Conservation (phyloP, 139 green algal genomes). For the Penium margaritaceum region DNA sequence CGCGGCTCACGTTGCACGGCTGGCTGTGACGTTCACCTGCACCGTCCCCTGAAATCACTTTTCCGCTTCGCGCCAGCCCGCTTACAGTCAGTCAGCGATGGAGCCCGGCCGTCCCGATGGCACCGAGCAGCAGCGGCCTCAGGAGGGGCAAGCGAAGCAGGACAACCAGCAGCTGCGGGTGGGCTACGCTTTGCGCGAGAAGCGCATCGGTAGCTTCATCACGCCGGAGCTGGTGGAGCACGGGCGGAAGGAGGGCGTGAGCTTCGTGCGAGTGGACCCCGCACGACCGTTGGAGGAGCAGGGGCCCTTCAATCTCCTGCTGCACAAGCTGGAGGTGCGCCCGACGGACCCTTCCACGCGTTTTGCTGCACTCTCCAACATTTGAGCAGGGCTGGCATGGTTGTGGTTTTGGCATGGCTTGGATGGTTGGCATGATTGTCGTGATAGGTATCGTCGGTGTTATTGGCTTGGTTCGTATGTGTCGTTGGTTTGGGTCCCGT, state of each 20-base stretch:
- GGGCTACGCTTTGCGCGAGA: constrained; percentile 12
- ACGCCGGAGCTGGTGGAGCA: constrained; percentile 5
- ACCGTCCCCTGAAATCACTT: no score
- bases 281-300: constrained; percentile 13
- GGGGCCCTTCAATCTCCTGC: constrained; percentile 23
- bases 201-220: constrained; percentile 25
- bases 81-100: no score
- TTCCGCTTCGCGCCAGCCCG: no score
- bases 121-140: no score
- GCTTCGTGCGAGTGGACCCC: neutral
- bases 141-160: no score
- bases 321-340: constrained; percentile 21
- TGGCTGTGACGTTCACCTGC: no score
- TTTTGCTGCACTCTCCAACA: neutral
- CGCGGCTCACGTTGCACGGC: no score
- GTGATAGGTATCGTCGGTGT: neutral
- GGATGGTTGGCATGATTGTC: neutral
- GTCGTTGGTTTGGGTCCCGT: neutral
- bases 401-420: neutral
- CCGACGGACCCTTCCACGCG: neutral
- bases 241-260: neutral
- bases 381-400: no score
- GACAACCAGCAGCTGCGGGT: no score
- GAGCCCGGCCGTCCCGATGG: no score
- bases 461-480: neutral